A percentile compares a stretch with the other conserved stretches of the same genome.
Evolutionary conservation across 768 basidiomycete species (phyloP).

Genomic region (Boletellus ananas): DNA sequence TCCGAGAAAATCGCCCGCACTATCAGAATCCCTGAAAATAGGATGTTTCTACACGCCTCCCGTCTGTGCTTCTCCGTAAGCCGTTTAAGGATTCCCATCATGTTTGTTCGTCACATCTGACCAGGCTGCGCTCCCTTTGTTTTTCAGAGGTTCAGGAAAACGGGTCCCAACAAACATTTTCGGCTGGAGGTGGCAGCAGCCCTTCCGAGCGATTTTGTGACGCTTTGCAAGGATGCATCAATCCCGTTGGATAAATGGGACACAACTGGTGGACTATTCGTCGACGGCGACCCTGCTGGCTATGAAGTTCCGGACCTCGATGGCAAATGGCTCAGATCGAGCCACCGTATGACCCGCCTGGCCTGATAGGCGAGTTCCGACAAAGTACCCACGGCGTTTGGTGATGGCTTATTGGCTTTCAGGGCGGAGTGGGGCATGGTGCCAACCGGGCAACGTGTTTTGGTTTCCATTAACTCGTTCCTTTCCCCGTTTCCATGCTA

Average conservation of each 20-base stretch:
- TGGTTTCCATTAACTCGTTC: conserved; percentile 12
- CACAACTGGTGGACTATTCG: conserved; percentile 42
- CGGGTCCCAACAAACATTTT: conserved; percentile 45
- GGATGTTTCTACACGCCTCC: conserved; percentile 61
- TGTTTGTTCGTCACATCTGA: background rate
- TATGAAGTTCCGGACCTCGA: conserved; percentile 37
- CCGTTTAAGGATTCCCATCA: conserved; percentile 1
- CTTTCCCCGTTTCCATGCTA: conserved; percentile 6
- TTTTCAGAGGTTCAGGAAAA: conserved; percentile 45
- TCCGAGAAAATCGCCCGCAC: conserved; percentile 29
- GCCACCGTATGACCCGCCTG: conserved; percentile 7
- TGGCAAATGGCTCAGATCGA: conserved; percentile 33
- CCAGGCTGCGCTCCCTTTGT: background rate
- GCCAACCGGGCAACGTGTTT: conserved; percentile 14
- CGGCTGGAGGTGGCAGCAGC: conserved; percentile 55
- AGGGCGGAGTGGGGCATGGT: conserved; percentile 2
- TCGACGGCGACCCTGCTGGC: conserved; percentile 40
- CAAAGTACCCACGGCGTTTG: background rate
- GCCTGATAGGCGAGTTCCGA: conserved; percentile 3
- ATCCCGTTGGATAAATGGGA: conserved; percentile 39
- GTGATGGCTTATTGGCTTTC: conserved; percentile 3
- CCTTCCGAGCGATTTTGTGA: conserved; percentile 52
- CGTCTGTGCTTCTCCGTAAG: conserved; percentile 54
- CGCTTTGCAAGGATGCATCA: conserved; percentile 44
- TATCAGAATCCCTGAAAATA: conserved; percentile 38